Evolutionary conservation across 345 rosid species (phyloP).

Genomic region (Cochlearia excelsa): DNA sequence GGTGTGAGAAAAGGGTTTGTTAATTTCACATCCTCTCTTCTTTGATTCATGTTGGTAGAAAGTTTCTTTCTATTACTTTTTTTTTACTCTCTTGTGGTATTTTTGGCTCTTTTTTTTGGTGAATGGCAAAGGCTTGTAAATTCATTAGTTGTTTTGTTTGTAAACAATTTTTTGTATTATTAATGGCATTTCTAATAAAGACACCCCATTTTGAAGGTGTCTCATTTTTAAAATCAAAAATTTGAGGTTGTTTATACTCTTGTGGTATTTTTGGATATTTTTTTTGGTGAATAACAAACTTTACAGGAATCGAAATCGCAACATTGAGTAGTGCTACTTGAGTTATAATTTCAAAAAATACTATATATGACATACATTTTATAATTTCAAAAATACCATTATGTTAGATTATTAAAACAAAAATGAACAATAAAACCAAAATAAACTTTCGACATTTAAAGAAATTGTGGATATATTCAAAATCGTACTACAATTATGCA

Average conservation of each 20-base stretch:
- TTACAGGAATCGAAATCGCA: too few species aligned
- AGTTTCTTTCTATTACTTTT: not conserved
- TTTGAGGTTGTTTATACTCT: too few species aligned
- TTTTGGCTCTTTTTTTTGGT: not conserved
- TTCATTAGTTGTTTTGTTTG: not conserved
- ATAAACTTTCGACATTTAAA: not conserved
- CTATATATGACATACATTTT: too few species aligned
- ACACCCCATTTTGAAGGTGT: too few species aligned
- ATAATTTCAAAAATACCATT: too few species aligned
- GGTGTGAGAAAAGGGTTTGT: constrained; percentile 12
- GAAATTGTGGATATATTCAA: constrained; percentile 9
- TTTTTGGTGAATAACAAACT: too few species aligned
- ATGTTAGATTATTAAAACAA: not conserved
- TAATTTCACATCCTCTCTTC: constrained; percentile 22
- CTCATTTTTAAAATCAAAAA: too few species aligned
- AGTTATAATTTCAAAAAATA: too few species aligned
- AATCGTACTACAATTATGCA: not conserved
- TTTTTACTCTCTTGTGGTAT: not conserved
- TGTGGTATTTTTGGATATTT: too few species aligned
- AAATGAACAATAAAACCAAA: not conserved
- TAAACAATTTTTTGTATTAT: not conserved
- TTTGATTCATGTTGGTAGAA: constrained; percentile 18
- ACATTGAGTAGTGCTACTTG: too few species aligned
- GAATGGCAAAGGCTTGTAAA: constrained; percentile 5
- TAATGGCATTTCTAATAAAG: not conserved